A percentile compares a stretch with the other conserved stretches of the same genome.
These are phyloP conservation scores for Podospora appendiculata DNA, from an alignment of 495 filamentous ascomycete species.

Conservation along the genomic window DNA sequence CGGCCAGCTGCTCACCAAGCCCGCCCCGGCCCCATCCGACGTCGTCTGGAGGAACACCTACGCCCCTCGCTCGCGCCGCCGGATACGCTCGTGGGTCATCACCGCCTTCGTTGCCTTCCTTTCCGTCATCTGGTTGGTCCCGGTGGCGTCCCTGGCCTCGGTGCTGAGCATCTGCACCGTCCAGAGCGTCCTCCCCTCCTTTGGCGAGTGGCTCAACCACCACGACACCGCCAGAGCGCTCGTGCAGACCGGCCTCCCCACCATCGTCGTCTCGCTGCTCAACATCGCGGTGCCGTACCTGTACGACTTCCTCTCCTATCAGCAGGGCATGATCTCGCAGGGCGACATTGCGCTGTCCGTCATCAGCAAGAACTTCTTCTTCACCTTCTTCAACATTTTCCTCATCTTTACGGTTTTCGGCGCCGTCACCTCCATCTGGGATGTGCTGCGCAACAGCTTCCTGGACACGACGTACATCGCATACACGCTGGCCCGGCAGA, in stretches of 20 bases:
- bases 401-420: constrained; percentile 88
- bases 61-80: constrained; percentile 62
- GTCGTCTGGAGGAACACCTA: constrained; percentile 94
- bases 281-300: constrained; percentile 87
- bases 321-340: constrained; percentile 90
- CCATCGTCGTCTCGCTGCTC: constrained; percentile 71
- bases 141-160: constrained; percentile 73
- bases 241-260: constrained; percentile 82
- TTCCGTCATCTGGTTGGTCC: constrained; percentile 81
- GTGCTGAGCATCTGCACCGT: constrained; percentile 73
- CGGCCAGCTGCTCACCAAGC: constrained; percentile 72
- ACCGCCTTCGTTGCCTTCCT: constrained; percentile 74
- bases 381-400: constrained; percentile 98
- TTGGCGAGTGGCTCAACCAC: constrained; percentile 56
- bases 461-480: constrained; percentile 75
- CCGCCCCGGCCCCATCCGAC: constrained; percentile 80
- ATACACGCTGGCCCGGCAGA: constrained; percentile 61
- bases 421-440: constrained; percentile 64
- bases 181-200: constrained; percentile 57
- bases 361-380: constrained; percentile 99
- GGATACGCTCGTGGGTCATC: constrained; percentile 70
- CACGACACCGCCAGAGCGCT: constrained; percentile 66
- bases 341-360: constrained; percentile 91
- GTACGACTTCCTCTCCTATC: constrained; percentile 85
- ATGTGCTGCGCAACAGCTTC: constrained; percentile 62